Evolutionary conservation across 164 flowering plant genomes (phyloP), one percentile per base, ranked within the genome.

Genomic region (Kalanchoe fedtschenkoi): DNA sequence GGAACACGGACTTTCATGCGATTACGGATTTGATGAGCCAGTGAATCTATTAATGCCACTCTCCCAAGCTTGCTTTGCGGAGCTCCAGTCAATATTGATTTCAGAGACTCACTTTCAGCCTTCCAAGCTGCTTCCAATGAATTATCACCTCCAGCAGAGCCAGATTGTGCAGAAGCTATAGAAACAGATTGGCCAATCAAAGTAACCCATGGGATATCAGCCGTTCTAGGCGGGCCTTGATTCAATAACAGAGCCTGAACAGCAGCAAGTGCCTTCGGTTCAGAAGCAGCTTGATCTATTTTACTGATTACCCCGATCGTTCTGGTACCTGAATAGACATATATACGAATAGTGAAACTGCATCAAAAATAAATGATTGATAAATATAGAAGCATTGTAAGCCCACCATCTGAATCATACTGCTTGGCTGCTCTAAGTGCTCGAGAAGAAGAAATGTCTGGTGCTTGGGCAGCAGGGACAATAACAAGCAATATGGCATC

Each of bases 1-100:
- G 99, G 99, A 70, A 95, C 85, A 76, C 96, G 80, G 68, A 95
- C 71, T 78, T 86, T 89, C 96, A 95, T 95, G 35, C 97, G 86
- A 21, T 72, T 87, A n/a, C 96, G 95, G 47, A 95, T 89, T 75
- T 95, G 99, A 17, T 75, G 71, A 56, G 96, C 93, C 62, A 95
- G 80, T 24, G 86, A 74, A 43, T 95, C 99, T 68, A 95, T 96
- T 72, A 95, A 72, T 63, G 99, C 96, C 66, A 89, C 24, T 74
- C 99, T 83, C 3, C 99, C 99, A 67, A 95, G 96, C 77, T 91
- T 91, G 71, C 68, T 80, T 65, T 78, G 96, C 46, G 99, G 99
- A 21, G 95, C 96, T 58, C 96, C 95, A 35, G 87, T 75, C 42
- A 95, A 68, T 62, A 89, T 84, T 3, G 96, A 89, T 69, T 87